A percentile compares a stretch with the other conserved stretches of the same genome.
Conservation (phyloP, 2,329 filamentous ascomycete genomes). For the Stagonosporopsis rhizophila region DNA sequence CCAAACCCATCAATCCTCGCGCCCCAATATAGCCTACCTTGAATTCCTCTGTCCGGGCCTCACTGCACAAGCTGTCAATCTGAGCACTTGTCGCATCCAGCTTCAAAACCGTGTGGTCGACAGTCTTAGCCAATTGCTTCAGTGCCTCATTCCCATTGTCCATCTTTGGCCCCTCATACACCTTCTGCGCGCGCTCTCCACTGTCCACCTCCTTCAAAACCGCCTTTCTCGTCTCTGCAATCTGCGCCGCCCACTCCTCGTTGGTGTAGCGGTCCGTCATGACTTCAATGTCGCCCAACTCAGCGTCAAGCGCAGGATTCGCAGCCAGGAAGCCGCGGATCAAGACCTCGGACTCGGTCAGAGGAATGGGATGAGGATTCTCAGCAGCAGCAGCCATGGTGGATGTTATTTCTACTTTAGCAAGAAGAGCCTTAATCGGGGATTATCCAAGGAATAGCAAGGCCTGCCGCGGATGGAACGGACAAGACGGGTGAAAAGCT, state of each 20-base stretch:
- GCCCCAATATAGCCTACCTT: slow-evolving; percentile 45
- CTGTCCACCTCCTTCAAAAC: slow-evolving; percentile 38
- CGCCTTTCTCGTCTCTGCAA: slow-evolving; percentile 45
- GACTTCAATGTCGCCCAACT: slow-evolving; percentile 37
- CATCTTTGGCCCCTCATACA: slow-evolving; percentile 38
- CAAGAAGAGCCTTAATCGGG: slow-evolving; percentile 9
- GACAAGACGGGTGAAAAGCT: slow-evolving; percentile 4
- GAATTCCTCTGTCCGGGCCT: slow-evolving; percentile 59
- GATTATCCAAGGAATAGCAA: slow-evolving; percentile 17
- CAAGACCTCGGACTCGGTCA: slow-evolving; percentile 45
- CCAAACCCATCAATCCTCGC: background rate
- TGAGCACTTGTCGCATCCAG: slow-evolving; percentile 56
- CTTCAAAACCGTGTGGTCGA: slow-evolving; percentile 61
- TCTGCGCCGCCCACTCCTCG: slow-evolving; percentile 53
- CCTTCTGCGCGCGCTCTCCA: slow-evolving; percentile 36
- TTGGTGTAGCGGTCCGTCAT: slow-evolving; percentile 56
- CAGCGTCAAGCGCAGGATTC: slow-evolving; percentile 39
- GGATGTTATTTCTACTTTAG: slow-evolving; percentile 19
- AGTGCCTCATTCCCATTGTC: slow-evolving; percentile 37
- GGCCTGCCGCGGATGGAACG: slow-evolving; percentile 11
- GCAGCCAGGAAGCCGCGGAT: slow-evolving; percentile 45
- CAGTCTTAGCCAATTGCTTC: slow-evolving; percentile 45
- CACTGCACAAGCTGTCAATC: slow-evolving; percentile 62
- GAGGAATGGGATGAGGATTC: slow-evolving; percentile 33
- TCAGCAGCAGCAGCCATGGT: slow-evolving; percentile 21